Evolutionary conservation across 495 filamentous ascomycete species (phyloP), one percentile per base, ranked within the genome.

Genomic region (Penicillium flavigenum): DNA sequence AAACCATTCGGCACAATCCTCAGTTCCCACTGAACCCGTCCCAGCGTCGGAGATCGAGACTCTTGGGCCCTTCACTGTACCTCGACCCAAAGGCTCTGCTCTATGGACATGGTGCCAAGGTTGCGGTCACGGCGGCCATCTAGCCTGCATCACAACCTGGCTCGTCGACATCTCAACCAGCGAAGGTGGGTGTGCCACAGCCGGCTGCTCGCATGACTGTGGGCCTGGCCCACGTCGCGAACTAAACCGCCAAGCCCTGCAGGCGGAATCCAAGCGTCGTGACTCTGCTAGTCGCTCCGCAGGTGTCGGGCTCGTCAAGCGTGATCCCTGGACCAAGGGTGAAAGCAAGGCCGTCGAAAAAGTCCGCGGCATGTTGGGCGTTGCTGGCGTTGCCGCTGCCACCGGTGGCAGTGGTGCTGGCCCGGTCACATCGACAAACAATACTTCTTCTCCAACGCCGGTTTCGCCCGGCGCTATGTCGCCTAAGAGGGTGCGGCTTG

Each of bases 71-170:
- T 71, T 60, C 50, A 52, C 60, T 16, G 51, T 62, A 14, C 58
- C 61, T 12, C 65, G 72, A 6, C 65, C 71, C 24, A 69, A 69
- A 49, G 74, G 68, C 36, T 64, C 72, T 24, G 63, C 65, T 19
- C 64, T 82, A 10, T 91, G 87, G 88, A 83, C 79, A 63, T 87
- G 83, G 76, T 92, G 89, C 59, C 83, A 87, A 54, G 81, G 84
- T 41, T 92, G 89, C 57, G 85, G 84, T 19, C 89, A 92, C 59
- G 88, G 88, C 45, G 88, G 88, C 6, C 89, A 92, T 68, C 69
- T 82, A 1, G 80, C 79, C 22, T 92, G 89, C 60, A 78, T 91
- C 47, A 76, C 77, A 46, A 80, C 76, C 4, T 92, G 88, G 88
- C 84, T 88, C 50, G 68, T 69, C 44, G 81, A 81, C 39, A 56